These are phyloP conservation scores for Antrodiella citrinella DNA, from an alignment of 768 basidiomycete species.

Conservation along the genomic window DNA sequence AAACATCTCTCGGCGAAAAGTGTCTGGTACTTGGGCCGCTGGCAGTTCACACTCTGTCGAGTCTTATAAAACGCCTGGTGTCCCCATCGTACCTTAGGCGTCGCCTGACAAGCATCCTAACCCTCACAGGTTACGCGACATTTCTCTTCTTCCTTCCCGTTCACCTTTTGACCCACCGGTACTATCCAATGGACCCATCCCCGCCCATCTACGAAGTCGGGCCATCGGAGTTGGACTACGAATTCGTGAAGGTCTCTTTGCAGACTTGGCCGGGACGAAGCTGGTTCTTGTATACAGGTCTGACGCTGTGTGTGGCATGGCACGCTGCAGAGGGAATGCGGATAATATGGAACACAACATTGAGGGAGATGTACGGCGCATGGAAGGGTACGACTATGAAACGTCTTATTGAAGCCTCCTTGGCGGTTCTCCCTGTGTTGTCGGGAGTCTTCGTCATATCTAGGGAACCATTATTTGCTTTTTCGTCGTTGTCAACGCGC, in stretches of 20 bases:
- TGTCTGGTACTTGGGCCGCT: slow-evolving; percentile 63
- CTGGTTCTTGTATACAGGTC: slow-evolving; percentile 53
- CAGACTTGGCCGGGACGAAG: slow-evolving; percentile 53
- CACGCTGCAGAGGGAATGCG: slow-evolving; percentile 59
- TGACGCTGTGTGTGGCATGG: slow-evolving; percentile 45
- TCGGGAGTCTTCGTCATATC: slow-evolving; percentile 47
- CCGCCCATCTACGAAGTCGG: slow-evolving; percentile 51
- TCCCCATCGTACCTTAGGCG: slow-evolving; percentile 24
- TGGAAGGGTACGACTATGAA: slow-evolving; percentile 20
- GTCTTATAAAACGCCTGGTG: slow-evolving; percentile 50
- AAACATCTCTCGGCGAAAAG: slow-evolving; percentile 59
- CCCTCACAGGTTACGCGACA: slow-evolving; percentile 54
- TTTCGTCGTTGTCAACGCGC: slow-evolving; percentile 41
- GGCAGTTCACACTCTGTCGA: slow-evolving; percentile 52
- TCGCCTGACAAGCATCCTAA: slow-evolving; percentile 36
- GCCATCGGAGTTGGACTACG: slow-evolving; percentile 74
- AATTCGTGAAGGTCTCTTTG: slow-evolving; percentile 72
- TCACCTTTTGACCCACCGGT: slow-evolving; percentile 64
- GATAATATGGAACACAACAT: slow-evolving; percentile 44
- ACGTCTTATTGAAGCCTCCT: slow-evolving; percentile 25
- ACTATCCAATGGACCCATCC: slow-evolving; percentile 36
- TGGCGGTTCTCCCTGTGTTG: slow-evolving; percentile 42
- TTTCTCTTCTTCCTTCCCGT: slow-evolving; percentile 54
- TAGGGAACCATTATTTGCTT: slow-evolving; percentile 49
- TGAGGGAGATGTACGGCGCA: slow-evolving; percentile 22